Conservation (phyloP, 1,284 basidiomycete species). For the Fomitiporia mediterranea region DNA sequence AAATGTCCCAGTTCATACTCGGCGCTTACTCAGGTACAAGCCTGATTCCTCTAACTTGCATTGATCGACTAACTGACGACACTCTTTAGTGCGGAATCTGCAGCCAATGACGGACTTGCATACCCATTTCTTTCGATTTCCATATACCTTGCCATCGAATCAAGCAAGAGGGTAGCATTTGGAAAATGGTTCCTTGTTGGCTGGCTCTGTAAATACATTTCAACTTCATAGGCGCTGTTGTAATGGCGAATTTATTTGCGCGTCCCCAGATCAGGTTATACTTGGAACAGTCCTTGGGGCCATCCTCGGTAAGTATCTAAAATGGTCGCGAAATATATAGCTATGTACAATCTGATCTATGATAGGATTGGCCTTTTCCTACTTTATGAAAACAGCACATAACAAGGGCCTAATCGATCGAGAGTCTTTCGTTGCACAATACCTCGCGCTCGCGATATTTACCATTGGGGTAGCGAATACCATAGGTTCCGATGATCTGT, state of each 20-base stretch:
- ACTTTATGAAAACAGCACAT: slow-evolving; percentile 81
- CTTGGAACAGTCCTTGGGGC: slow-evolving; percentile 77
- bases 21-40: slow-evolving; percentile 54
- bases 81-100: slow-evolving; percentile 73
- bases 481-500: slow-evolving; percentile 80
- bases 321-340: too few species aligned
- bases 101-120: slow-evolving; percentile 83
- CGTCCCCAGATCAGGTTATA: slow-evolving; percentile 74
- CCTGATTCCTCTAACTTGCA: background rate
- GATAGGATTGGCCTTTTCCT: slow-evolving; percentile 65
- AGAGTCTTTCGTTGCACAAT: slow-evolving; percentile 89
- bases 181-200: slow-evolving; percentile 80
- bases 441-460: slow-evolving; percentile 81
- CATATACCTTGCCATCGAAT: slow-evolving; percentile 79
- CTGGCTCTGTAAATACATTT: slow-evolving; percentile 59
- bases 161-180: slow-evolving; percentile 58
- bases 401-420: slow-evolving; percentile 77
- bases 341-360: slow-evolving; percentile 11
- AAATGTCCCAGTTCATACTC: slow-evolving; percentile 82
- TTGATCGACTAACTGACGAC: background rate
- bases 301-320: slow-evolving; percentile 49
- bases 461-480: slow-evolving; percentile 76
- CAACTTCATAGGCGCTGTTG: background rate
- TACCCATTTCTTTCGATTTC: slow-evolving; percentile 91
- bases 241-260: background rate